phyloP scores from a whole-genome alignment of 148 eudicot genomes.

The Rhododendron henanense region DNA sequence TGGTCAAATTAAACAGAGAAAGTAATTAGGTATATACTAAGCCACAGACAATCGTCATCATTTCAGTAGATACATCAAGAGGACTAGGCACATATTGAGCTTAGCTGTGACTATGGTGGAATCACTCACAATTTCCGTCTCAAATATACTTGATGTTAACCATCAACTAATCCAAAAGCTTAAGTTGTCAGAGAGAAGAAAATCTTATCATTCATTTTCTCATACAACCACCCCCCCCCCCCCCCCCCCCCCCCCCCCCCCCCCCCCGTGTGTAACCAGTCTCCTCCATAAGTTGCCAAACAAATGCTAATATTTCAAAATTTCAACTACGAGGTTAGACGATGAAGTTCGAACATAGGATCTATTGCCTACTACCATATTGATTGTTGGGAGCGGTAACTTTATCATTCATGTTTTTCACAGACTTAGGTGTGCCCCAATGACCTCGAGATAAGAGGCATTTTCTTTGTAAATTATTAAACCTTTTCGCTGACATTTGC shows the following conservation, averaged over 20 bases:
- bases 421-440: not conserved
- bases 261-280: not conserved
- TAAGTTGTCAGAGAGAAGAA: not conserved
- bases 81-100: not conserved
- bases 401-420: not conserved
- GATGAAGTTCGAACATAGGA: not conserved
- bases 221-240: no score
- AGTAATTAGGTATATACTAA: not conserved
- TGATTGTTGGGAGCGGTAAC: not conserved
- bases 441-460: not conserved
- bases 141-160: not conserved
- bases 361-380: not conserved
- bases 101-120: constrained; percentile 3
- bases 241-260: no score
- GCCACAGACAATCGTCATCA: not conserved
- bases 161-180: not conserved
- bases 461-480: not conserved
- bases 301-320: not conserved
- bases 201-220: not conserved
- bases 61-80: not conserved
- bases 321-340: not conserved
- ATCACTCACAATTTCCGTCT: not conserved
- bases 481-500: not conserved
- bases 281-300: not conserved
- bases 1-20: constrained; percentile 24